Conservation (phyloP, 2,329 filamentous ascomycete genomes). For the Neoascochyta sp. region DNA sequence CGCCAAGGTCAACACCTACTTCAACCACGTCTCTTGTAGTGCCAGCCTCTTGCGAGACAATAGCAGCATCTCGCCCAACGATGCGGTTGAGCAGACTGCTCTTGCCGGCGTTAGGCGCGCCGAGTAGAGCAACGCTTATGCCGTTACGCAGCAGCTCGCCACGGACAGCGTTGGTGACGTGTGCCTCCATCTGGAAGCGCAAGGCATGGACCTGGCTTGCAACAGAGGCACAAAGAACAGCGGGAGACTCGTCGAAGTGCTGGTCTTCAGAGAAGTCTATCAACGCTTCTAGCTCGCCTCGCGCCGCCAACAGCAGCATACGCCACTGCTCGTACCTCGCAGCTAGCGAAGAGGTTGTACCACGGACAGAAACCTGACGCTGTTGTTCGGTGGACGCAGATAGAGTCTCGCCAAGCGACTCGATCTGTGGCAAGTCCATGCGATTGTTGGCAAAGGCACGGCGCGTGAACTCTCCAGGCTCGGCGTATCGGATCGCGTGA, state of each 20-base stretch:
- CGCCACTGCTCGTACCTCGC: constrained; percentile 82
- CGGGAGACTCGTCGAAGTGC: constrained; percentile 86
- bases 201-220: constrained; percentile 61
- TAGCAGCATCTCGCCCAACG: constrained; percentile 88
- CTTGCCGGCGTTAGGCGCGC: constrained; percentile 91
- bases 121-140: constrained; percentile 80
- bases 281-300: constrained; percentile 88
- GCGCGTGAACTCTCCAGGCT: constrained; percentile 91
- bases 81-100: constrained; percentile 88
- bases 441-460: constrained; percentile 85
- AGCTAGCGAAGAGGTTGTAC: constrained; percentile 66
- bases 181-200: constrained; percentile 59
- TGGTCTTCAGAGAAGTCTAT: constrained; percentile 98
- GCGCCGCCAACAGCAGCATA: constrained; percentile 68
- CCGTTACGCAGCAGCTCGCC: constrained; percentile 82
- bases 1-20: constrained; percentile 80
- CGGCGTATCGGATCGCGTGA: constrained; percentile 71
- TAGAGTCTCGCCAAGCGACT: constrained; percentile 59
- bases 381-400: constrained; percentile 83
- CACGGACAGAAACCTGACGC: constrained; percentile 77
- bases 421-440: constrained; percentile 79
- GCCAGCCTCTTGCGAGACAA: constrained; percentile 87
- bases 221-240: constrained; percentile 67
- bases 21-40: constrained; percentile 95
- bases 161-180: constrained; percentile 72